These are phyloP conservation scores for Voacanga thouarsii DNA, from an alignment of 257 asterid genomes.

Conservation along the genomic window DNA sequence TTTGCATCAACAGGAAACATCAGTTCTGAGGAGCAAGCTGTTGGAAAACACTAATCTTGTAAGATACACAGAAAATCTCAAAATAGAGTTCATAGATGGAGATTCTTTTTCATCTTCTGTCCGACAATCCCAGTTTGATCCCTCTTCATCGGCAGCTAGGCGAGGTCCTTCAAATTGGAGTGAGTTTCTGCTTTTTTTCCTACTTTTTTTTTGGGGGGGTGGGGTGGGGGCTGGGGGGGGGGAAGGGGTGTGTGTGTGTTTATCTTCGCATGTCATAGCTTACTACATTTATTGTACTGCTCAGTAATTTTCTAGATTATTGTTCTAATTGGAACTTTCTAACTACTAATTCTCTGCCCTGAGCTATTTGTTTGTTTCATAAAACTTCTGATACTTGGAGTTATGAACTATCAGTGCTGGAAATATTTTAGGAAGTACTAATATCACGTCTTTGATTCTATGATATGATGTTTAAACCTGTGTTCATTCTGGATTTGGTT, in stretches of 20 bases:
- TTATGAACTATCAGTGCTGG: background rate
- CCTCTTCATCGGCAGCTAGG: constrained; percentile 64
- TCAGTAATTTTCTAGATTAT: no score
- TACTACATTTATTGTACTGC: background rate
- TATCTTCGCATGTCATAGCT: background rate
- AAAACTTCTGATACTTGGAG: background rate
- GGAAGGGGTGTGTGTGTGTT: no score
- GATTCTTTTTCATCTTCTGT: constrained; percentile 43
- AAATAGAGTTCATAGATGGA: constrained; percentile 57
- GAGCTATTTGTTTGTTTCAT: background rate
- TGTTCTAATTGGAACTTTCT: background rate
- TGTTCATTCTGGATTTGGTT: background rate
- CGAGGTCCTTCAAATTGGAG: constrained; percentile 69
- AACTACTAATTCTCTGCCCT: background rate
- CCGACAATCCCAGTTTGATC: constrained; percentile 45
- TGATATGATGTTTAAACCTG: background rate
- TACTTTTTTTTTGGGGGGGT: background rate
- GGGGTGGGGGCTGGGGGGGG: no score
- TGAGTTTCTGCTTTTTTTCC: constrained; percentile 31
- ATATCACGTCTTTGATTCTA: background rate
- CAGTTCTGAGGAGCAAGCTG: constrained; percentile 73
- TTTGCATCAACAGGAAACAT: constrained; percentile 60
- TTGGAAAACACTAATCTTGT: constrained; percentile 72
- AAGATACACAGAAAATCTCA: constrained; percentile 64
- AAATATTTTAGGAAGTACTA: background rate